Percentiles rank a stretch among this genome's conserved stretches.
These are phyloP conservation scores for Phytophthora ohioensis DNA, from an alignment of 352 stramenopile species.

Conservation along the genomic window DNA sequence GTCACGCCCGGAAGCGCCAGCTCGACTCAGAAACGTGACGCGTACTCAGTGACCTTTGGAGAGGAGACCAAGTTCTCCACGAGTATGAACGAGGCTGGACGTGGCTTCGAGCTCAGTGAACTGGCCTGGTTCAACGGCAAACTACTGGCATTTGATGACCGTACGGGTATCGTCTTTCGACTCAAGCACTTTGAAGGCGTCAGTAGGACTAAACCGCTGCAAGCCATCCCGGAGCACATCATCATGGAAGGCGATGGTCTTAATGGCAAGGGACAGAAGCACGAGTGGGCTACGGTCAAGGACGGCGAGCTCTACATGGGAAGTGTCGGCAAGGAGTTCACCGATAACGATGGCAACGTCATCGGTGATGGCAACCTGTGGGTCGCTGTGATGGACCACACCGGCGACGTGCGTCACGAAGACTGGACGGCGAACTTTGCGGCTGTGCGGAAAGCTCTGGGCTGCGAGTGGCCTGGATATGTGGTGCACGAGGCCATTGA, in stretches of 20 bases:
- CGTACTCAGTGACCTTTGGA: slow-evolving; percentile 72
- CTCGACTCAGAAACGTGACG: slow-evolving; percentile 46
- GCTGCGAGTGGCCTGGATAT: slow-evolving; percentile 92
- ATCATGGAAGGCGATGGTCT: slow-evolving; percentile 97
- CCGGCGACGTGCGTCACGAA: slow-evolving; percentile 84
- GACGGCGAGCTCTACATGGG: slow-evolving; percentile 98
- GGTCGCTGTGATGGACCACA: slow-evolving; percentile 93
- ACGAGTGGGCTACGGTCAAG: slow-evolving; percentile 99
- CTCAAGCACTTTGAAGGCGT: slow-evolving; percentile 89
- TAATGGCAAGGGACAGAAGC: slow-evolving; percentile 98
- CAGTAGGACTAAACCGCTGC: slow-evolving; percentile 59
- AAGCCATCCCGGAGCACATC: slow-evolving; percentile 95
- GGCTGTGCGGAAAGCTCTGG: slow-evolving; percentile 92
- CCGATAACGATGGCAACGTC: slow-evolving; percentile 91
- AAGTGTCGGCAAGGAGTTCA: slow-evolving; percentile 96
- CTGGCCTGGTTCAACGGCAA: slow-evolving; percentile 89
- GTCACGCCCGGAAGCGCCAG: slow-evolving; percentile 50
- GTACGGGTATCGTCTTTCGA: slow-evolving; percentile 98
- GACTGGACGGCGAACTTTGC: slow-evolving; percentile 96
- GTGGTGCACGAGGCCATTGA: slow-evolving; percentile 98
- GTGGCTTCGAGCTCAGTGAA: slow-evolving; percentile 97
- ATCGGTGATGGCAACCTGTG: slow-evolving; percentile 98
- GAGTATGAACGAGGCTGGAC: slow-evolving; percentile 94
- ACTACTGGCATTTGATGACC: slow-evolving; percentile 97
- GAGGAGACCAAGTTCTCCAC: slow-evolving; percentile 82